Base-by-base conservation (phyloP, 1,139 yeast species). In the Arxiozyma slooffiae region DNA sequence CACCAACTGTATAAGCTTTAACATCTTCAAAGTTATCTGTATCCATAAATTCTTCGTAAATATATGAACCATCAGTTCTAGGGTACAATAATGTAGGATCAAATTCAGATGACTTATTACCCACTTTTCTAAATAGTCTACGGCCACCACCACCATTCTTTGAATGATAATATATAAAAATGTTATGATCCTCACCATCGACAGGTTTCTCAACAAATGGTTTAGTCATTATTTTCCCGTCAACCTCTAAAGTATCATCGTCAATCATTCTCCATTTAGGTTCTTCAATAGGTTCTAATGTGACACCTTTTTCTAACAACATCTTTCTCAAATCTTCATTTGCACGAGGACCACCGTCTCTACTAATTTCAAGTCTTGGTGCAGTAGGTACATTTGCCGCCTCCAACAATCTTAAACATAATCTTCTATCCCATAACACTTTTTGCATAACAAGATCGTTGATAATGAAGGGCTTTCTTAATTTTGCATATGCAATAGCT, bases 161-260 rank as follows among this genome's bases (percentile, higher is more conserved):
- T 52, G 80, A 78, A 41, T 94, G 85, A 66, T 92, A 92, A 68
- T 94, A 94, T 46, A 94, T 92, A 67, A 85, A 88, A 44, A 94
- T 92, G 66, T 94, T 94, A 69, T 94, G 99, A 67, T 94, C 96
- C 69, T 94, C 99, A 46, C 99, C 99, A 69, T 94, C 97, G 7
- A 92, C 98, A 0, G 99, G 99, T 61, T 94, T 94, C 67, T 94
- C 99, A 34, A 94, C 98, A 73, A 82, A 94, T 8, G 99, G 99
- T 63, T 94, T 94, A 44, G 73, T 75, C 69, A 94, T 71, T 16
- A 73, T 71, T 58, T 79, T 68, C 3, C 95, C 96, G 56, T 85
- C 80, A 24, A 92, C 92, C 52, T 73, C 74, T 50, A 94, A 75
- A 0, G 97, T 88, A 63, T 94, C 97, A 16, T 78, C 79, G 67